Base-by-base conservation (phyloP, 148 eudicot genomes). In the Rhododendron kiyosumense region DNA sequence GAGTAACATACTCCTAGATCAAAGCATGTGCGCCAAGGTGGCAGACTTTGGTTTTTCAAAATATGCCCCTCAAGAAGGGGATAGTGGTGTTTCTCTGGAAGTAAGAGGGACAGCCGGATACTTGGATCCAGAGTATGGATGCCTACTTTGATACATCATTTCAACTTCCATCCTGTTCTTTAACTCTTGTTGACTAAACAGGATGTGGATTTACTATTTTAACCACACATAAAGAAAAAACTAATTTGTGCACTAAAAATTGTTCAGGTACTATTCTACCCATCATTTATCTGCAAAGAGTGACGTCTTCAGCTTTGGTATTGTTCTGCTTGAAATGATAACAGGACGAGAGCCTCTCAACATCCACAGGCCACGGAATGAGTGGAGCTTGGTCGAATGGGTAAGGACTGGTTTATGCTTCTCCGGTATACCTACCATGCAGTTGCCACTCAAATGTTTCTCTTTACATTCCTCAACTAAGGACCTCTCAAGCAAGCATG, bases 31-130 rank as follows among this genome's bases (percentile, higher is more conserved):
- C 71, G 92, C 94, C 71, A 92, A 92, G 85, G 94, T 92, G 12
- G 92, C 94, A 46, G 94, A 92, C 59, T 92, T 92, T 75, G 94
- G 94, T 41, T 92, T 92, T 81, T 92, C 94, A 15, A 92, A 92
- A 87, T 92, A 92, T 83, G 94, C 94, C 83, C 91, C 94, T 85
- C 92, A 92, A 87, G 94, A 92, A 86, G 94, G 94, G 79, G 94
- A 90, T 79, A 90, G 94, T 81, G 86, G 83, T 75, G 90, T 87
- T 84, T 92, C 94, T 67, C 57, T 92, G 77, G 94, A 92, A 92
- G 91, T 92, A 67, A 88, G 94, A 86, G 94, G 94, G 13, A 90
- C 94, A 11, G 94, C 94, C 52, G 94, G 94, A 52, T 92, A 92
- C 90, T 78, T 92, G 89, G 94, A 92, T 86, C 94, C 94, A 82